phyloP scores from a whole-genome alignment of 202 grass and related monocot species.

The Carex sylvatica region DNA sequence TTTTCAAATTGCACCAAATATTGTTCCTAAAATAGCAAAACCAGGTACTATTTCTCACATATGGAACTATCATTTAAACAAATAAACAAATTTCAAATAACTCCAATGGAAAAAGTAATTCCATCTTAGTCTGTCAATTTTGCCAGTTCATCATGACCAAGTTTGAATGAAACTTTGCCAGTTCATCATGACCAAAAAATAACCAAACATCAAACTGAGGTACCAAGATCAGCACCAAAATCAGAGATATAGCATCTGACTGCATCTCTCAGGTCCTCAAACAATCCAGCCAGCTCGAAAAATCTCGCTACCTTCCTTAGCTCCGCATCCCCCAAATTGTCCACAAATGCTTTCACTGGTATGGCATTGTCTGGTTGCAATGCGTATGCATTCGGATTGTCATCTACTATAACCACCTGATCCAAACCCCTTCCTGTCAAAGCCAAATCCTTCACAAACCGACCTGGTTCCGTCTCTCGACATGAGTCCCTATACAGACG shows the following conservation, averaged over 20 bases:
- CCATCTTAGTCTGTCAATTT: background rate
- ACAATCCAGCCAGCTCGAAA: conserved; percentile 39
- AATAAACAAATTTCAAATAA: background rate
- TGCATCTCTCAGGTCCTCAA: conserved; percentile 68
- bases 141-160: background rate
- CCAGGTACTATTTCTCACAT: background rate
- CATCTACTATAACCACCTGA: conserved; percentile 68
- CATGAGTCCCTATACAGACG: conserved; percentile 61
- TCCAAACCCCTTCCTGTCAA: conserved; percentile 48
- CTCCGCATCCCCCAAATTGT: conserved; percentile 55
- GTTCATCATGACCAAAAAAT: background rate
- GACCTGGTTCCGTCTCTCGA: conserved; percentile 48
- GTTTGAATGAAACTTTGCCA: background rate
- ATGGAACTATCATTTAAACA: too few species aligned
- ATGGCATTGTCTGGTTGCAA: conserved; percentile 83
- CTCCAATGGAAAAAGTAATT: background rate
- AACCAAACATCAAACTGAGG: background rate
- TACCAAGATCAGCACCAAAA: background rate
- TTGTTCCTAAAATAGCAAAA: background rate
- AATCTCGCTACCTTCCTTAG: conserved; percentile 60
- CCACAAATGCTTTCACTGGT: conserved; percentile 51
- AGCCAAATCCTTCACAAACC: conserved; percentile 67
- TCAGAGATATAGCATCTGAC: conserved; percentile 44
- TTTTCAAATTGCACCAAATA: background rate
- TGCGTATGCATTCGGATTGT: conserved; percentile 77